phyloP scores from a whole-genome alignment of 225 moss, liverwort and hornwort genomes.

The Marchantia polymorpha region DNA sequence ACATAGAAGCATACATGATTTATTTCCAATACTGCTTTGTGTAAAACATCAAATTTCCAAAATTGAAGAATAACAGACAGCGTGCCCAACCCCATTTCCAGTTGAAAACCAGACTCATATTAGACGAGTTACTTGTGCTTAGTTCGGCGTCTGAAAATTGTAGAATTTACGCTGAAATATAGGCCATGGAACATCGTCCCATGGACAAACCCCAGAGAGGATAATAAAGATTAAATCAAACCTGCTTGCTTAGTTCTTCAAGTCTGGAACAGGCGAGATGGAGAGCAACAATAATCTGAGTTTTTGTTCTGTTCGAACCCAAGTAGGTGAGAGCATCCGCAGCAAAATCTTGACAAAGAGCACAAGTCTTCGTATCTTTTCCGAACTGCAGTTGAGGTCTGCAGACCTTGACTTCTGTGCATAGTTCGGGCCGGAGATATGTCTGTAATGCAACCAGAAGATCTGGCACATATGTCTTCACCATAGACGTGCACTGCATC shows the following conservation, averaged over 20 bases:
- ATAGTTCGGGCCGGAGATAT: conserved; percentile 38
- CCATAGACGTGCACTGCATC: conserved; percentile 38
- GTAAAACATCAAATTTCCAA: too few species aligned
- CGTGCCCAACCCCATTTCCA: too few species aligned
- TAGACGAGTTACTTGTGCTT: too few species aligned
- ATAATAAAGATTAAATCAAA: neutral
- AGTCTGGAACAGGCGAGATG: conserved; percentile 76
- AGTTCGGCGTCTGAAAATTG: too few species aligned
- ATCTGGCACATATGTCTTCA: conserved; percentile 36
- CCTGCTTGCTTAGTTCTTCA: conserved; percentile 70
- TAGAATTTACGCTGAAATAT: too few species aligned
- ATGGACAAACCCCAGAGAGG: too few species aligned
- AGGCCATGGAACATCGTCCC: too few species aligned
- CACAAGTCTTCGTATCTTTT: conserved; percentile 31
- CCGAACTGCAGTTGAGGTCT: neutral
- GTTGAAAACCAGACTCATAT: too few species aligned
- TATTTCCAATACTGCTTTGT: too few species aligned
- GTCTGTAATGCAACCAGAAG: conserved; percentile 24
- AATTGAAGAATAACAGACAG: too few species aligned
- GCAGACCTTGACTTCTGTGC: conserved; percentile 35
- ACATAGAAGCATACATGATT: too few species aligned
- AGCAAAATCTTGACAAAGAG: conserved; percentile 40
- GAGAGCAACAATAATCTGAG: conserved; percentile 44
- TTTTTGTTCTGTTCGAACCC: conserved; percentile 29
- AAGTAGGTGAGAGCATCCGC: conserved; percentile 36